Base-by-base conservation (phyloP, 108 stramenopile species). In the Conticribra guillardii region DNA sequence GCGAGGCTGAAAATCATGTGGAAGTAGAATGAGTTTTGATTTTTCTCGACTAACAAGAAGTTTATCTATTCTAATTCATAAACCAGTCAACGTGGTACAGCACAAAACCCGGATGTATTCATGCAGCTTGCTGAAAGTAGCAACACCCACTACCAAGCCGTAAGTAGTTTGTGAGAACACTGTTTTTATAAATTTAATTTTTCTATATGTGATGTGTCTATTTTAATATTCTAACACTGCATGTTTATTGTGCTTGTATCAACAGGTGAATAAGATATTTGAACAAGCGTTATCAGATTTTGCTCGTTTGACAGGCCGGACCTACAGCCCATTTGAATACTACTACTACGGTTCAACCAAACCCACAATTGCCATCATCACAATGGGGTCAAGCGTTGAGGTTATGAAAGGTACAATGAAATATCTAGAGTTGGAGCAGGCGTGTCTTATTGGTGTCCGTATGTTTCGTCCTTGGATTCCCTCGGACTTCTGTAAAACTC, bases 41-140 rank as follows among this genome's bases (percentile, higher is more conserved):
- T 41, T 41, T 5, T 41, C 37, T 41, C 11, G 37, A 11, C 37
- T 41, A 9, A 9, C 11, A 11, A 41, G 11, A 41, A 41, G n/a
- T n/a, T n/a, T n/a, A 41, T 41, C 5, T 5, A 9, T 41, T 5
- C 11, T 41, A 41, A 41, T 41, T 41, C 11, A 41, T 41, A 22
- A 21, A 32, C 30, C 27, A 76, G 79, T 54, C 86, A 87, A 82
- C 81, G 86, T 34, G 86, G 86, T 27, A 87, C 86, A 18, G 86
- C 86, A 18, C 86, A 87, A 71, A 69, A 77, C 1, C 86, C 86
- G 2, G 86, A 87, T 69, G 86, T 87, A 2, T 87, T 87, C 61
- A 84, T 87, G 83, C 86, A 87, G 57, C 56, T 87, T 34, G 86
- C 80, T 27, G 86, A 87, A 46, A 82, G 81, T 50, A 82, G 81